These are phyloP conservation scores for Ascocoryne sarcoides DNA, from an alignment of 2,329 filamentous ascomycete species.

Conservation along the genomic window DNA sequence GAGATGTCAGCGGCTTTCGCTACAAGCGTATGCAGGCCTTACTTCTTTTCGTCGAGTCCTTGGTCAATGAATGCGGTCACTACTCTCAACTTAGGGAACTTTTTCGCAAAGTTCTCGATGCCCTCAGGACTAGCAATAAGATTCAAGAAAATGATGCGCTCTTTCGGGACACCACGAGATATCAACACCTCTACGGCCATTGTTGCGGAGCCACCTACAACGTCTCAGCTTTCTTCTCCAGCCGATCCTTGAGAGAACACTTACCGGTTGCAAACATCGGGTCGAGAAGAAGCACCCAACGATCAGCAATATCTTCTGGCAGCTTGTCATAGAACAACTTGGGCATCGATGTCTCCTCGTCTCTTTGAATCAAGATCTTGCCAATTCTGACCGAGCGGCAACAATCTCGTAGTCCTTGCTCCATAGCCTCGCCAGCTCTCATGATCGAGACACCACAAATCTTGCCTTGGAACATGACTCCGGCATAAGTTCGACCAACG, in stretches of 20 bases:
- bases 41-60: slow-evolving; percentile 98
- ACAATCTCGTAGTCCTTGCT: slow-evolving; percentile 91
- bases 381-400: slow-evolving; percentile 96
- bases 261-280: slow-evolving; percentile 98
- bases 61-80: slow-evolving; percentile 95
- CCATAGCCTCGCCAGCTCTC: slow-evolving; percentile 97
- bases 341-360: slow-evolving; percentile 87
- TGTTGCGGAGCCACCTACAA: slow-evolving; percentile 77
- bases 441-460: slow-evolving; percentile 98
- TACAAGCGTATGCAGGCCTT: slow-evolving; percentile 31
- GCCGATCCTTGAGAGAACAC: slow-evolving; percentile 16
- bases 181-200: slow-evolving; percentile 95
- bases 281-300: slow-evolving; percentile 90
- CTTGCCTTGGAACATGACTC: slow-evolving; percentile 93
- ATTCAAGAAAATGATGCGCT: slow-evolving; percentile 92
- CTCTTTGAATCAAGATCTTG: slow-evolving; percentile 95
- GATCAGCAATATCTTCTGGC: slow-evolving; percentile 80
- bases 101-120: slow-evolving; percentile 77
- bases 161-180: slow-evolving; percentile 82
- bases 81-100: slow-evolving; percentile 81
- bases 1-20: slow-evolving; percentile 12
- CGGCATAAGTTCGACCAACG: slow-evolving; percentile 77
- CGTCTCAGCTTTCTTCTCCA: neutral
- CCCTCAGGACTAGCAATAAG: slow-evolving; percentile 95
- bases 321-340: slow-evolving; percentile 98